A percentile compares a stretch with the other conserved stretches of the same genome.
Evolutionary conservation across 1,284 basidiomycete genomes (phyloP).

Genomic region (Takashimella koratensis): DNA sequence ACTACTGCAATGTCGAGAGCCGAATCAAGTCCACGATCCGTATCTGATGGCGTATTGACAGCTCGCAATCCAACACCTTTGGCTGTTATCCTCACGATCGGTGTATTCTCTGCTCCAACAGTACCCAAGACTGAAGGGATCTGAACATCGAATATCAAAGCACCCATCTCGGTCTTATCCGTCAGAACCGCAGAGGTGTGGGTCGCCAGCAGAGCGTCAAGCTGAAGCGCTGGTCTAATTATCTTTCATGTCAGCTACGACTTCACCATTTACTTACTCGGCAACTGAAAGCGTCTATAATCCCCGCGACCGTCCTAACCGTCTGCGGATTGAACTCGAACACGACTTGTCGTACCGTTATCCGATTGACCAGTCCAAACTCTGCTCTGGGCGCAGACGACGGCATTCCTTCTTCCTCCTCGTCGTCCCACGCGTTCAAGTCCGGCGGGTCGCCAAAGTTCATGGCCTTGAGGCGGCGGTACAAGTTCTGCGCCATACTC

Average conservation of each 20-base stretch:
- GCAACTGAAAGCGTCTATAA: slow-evolving; percentile 1
- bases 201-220: slow-evolving; percentile 10
- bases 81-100: neutral
- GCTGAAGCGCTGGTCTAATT: slow-evolving; percentile 2
- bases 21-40: neutral
- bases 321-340: slow-evolving; percentile 13
- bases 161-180: neutral
- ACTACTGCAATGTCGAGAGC: neutral
- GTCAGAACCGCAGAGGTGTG: slow-evolving; percentile 9
- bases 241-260: neutral
- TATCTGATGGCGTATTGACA: neutral
- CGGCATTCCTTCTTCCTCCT: neutral
- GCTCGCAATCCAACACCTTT: neutral
- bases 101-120: neutral
- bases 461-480: neutral
- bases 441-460: neutral
- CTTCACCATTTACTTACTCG: no score
- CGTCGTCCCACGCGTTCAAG: neutral
- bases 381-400: neutral
- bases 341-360: neutral
- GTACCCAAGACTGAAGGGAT: neutral
- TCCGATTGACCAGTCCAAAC: neutral
- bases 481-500: neutral
- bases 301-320: neutral
- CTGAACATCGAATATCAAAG: slow-evolving; percentile 8